phyloP scores from a whole-genome alignment of 192 early-diverging fungal species.

The Pilaira anomala region DNA sequence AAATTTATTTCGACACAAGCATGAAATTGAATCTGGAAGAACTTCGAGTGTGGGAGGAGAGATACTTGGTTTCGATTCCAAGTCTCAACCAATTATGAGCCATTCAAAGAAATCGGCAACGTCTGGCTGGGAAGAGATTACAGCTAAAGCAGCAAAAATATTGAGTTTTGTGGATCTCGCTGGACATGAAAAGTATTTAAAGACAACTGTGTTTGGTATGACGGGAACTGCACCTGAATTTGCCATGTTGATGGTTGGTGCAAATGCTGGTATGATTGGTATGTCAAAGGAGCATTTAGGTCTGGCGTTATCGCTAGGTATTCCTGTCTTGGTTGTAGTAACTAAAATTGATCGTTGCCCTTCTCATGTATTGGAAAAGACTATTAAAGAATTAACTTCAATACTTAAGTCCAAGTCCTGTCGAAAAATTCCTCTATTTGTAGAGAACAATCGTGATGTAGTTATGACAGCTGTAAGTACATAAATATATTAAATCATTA shows the following conservation, averaged over 20 bases:
- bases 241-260: slow-evolving; percentile 84
- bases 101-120: slow-evolving; percentile 46
- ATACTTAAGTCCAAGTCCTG: slow-evolving; percentile 86
- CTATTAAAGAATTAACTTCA: slow-evolving; percentile 77
- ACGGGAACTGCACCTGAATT: slow-evolving; percentile 88
- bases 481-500: slow-evolving; percentile 2
- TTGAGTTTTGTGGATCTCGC: slow-evolving; percentile 70
- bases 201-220: slow-evolving; percentile 96
- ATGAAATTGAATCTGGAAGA: slow-evolving; percentile 86
- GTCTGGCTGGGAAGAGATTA: slow-evolving; percentile 84
- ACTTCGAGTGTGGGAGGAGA: slow-evolving; percentile 89
- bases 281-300: slow-evolving; percentile 96
- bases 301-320: slow-evolving; percentile 76
- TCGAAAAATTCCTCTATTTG: slow-evolving; percentile 88
- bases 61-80: slow-evolving; percentile 85
- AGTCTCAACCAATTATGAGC: slow-evolving; percentile 52
- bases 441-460: slow-evolving; percentile 70
- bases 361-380: slow-evolving; percentile 74
- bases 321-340: slow-evolving; percentile 90
- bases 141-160: slow-evolving; percentile 71
- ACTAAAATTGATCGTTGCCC: slow-evolving; percentile 96
- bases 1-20: slow-evolving; percentile 86
- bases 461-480: slow-evolving; percentile 64
- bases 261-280: slow-evolving; percentile 87
- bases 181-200: slow-evolving; percentile 94